Percentiles rank a stretch among this genome's conserved stretches.
Evolutionary conservation across 1,284 basidiomycete genomes (phyloP).

Genomic region (Papiliotrema laurentii): DNA sequence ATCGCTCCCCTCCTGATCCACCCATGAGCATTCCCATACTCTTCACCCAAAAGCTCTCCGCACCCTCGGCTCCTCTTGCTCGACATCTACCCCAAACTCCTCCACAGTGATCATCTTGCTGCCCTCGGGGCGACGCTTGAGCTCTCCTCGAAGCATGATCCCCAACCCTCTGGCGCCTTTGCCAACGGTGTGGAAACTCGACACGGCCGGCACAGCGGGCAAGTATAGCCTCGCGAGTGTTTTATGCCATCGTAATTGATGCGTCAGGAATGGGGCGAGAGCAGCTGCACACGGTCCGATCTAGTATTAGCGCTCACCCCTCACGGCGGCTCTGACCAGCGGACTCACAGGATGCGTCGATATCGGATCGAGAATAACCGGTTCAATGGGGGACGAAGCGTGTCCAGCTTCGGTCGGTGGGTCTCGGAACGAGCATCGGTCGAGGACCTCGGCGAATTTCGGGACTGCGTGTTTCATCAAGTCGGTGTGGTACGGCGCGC

Average conservation of each 20-base stretch:
- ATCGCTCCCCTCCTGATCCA: neutral
- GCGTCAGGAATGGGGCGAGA: conserved; percentile 39
- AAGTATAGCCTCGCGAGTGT: conserved; percentile 37
- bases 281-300: conserved; percentile 10
- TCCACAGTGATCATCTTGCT: conserved; percentile 26
- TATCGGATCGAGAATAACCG: conserved; percentile 41
- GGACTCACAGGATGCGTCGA: conserved; percentile 38
- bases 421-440: conserved; percentile 28
- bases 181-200: conserved; percentile 40
- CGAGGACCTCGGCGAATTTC: conserved; percentile 34
- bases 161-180: conserved; percentile 45
- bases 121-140: conserved; percentile 28
- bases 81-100: conserved; percentile 37
- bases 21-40: neutral
- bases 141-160: conserved; percentile 44
- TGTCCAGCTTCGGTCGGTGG: conserved; percentile 10
- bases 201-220: conserved; percentile 26
- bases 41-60: conserved; percentile 1
- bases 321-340: neutral
- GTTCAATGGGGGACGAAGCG: conserved; percentile 2
- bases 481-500: conserved; percentile 42
- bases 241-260: conserved; percentile 45
- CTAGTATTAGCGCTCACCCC: conserved; percentile 1
- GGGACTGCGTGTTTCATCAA: conserved; percentile 44
- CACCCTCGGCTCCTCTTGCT: conserved; percentile 1